Percentiles rank a stretch among this genome's conserved stretches.
These are phyloP conservation scores for Eremothecium cymbalariae DNA, from an alignment of 1,139 yeast genomes.

Conservation along the genomic window DNA sequence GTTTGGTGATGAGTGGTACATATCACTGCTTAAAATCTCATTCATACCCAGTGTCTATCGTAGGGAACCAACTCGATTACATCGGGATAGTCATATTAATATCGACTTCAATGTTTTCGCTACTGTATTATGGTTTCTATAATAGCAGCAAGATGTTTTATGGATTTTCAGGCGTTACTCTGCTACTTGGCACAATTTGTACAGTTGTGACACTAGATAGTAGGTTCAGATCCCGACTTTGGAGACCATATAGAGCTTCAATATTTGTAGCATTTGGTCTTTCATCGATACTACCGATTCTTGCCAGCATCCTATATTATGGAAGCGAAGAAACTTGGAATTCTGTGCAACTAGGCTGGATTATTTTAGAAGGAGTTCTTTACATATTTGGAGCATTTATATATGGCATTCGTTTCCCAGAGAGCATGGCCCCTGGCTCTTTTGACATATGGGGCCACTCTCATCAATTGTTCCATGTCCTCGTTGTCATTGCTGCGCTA, in stretches of 20 bases:
- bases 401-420: slow-evolving; percentile 76
- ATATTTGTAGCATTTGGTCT: slow-evolving; percentile 79
- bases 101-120: slow-evolving; percentile 64
- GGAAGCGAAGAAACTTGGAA: slow-evolving; percentile 40
- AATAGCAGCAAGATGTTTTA: slow-evolving; percentile 41
- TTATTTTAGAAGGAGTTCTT: slow-evolving; percentile 58
- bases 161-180: slow-evolving; percentile 43
- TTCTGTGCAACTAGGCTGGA: slow-evolving; percentile 53
- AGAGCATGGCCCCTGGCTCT: slow-evolving; percentile 54
- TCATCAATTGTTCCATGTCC: slow-evolving; percentile 78
- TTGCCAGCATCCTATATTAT: slow-evolving; percentile 40
- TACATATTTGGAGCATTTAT: slow-evolving; percentile 73
- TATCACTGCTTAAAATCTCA: slow-evolving; percentile 77
- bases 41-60: slow-evolving; percentile 48
- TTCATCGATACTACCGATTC: slow-evolving; percentile 66
- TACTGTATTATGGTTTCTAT: slow-evolving; percentile 57
- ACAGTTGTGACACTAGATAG: slow-evolving; percentile 57
- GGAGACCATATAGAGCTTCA: slow-evolving; percentile 69
- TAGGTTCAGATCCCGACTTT: slow-evolving; percentile 56
- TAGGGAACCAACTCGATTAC: slow-evolving; percentile 80
- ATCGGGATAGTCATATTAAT: slow-evolving; percentile 77
- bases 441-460: slow-evolving; percentile 76
- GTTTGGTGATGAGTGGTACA: slow-evolving; percentile 64
- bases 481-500: slow-evolving; percentile 74
- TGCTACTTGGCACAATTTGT: slow-evolving; percentile 53